Evolutionary conservation across 2,329 filamentous ascomycete species (phyloP), one percentile per base, ranked within the genome.

Genomic region (Fusarium sp.): DNA sequence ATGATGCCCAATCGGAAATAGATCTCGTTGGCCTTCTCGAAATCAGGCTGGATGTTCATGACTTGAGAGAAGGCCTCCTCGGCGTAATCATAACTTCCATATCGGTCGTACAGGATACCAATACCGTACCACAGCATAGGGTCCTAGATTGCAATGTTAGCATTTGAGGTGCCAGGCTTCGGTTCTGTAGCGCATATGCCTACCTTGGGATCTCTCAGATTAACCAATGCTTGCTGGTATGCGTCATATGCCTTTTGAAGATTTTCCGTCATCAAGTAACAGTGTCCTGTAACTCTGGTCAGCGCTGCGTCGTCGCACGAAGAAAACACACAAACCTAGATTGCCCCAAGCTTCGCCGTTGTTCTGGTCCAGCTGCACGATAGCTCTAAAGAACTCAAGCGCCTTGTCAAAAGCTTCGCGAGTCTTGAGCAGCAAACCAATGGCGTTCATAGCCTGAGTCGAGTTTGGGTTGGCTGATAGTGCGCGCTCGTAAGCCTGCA

Each of bases 1-100:
- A 99, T 98, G 83, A 99, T 99, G n/a, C 96, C 96, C 10, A 99
- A 87, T 28, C 96, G 90, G 82, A 99, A 99, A 80, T 98, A 99
- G 55, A 99, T 98, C 79, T 99, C 96, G 76, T 98, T 98, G 59
- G 95, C 95, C 86, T 99, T 99, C 77, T 99, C 96, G 73, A 98
- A 98, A 74, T 94, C 91, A 6, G 95, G 96, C 75, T 97, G 92
- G 91, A 99, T 98, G 73, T 94, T 92, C 96, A 99, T 98, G 67
- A 99, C 96, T 77, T 98, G 94, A 3, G 95, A 98, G 78, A 98
- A 98, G 7, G 96, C 96, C 78, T 98, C 96, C 79, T 98, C 96
- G 72, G 96, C 96, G 79, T 98, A 97, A 75, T 99, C 96, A 46
- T 98, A 88, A 28, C 94, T 98, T 8, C 96, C 96, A 77, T 98